phyloP scores from a whole-genome alignment of 2,329 filamentous ascomycete genomes.

The Penicillium sp. region DNA sequence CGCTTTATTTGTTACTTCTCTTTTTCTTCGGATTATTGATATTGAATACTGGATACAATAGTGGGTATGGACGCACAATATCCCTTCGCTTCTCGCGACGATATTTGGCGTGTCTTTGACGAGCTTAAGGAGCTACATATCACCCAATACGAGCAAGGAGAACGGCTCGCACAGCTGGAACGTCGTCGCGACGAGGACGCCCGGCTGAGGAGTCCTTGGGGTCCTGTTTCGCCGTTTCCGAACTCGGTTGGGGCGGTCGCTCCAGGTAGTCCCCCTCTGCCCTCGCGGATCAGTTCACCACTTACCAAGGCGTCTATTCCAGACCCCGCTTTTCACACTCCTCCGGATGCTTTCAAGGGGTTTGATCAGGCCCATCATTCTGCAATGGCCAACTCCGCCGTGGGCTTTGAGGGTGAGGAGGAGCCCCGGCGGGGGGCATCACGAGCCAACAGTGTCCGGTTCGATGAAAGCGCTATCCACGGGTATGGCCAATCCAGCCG shows the following conservation, averaged over 20 bases:
- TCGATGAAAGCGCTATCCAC: slow-evolving; percentile 92
- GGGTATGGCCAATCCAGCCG: slow-evolving; percentile 80
- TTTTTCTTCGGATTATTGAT: not conserved
- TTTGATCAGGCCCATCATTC: slow-evolving; percentile 82
- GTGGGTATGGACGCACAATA: slow-evolving; percentile 62
- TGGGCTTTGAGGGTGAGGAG: slow-evolving; percentile 84
- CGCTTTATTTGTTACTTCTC: not conserved
- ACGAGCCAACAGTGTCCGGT: slow-evolving; percentile 92
- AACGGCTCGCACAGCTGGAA: slow-evolving; percentile 61
- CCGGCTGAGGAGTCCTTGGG: slow-evolving; percentile 81
- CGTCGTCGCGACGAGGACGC: slow-evolving; percentile 63
- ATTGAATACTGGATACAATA: not conserved
- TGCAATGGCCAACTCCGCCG: slow-evolving; percentile 68
- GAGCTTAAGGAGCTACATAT: slow-evolving; percentile 62
- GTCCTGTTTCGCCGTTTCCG: slow-evolving; percentile 81
- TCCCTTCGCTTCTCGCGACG: slow-evolving; percentile 62
- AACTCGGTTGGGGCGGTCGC: slow-evolving; percentile 79
- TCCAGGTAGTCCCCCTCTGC: slow-evolving; percentile 65
- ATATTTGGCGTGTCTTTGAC: slow-evolving; percentile 64
- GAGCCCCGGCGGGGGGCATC: slow-evolving; percentile 83
- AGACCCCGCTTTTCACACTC: slow-evolving; percentile 77
- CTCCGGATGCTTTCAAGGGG: slow-evolving; percentile 82
- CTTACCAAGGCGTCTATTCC: slow-evolving; percentile 12
- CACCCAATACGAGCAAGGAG: slow-evolving; percentile 60
- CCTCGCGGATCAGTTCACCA: slow-evolving; percentile 4